Conservation (phyloP, 1,139 yeast genomes). For the Meyerozyma sp. region DNA sequence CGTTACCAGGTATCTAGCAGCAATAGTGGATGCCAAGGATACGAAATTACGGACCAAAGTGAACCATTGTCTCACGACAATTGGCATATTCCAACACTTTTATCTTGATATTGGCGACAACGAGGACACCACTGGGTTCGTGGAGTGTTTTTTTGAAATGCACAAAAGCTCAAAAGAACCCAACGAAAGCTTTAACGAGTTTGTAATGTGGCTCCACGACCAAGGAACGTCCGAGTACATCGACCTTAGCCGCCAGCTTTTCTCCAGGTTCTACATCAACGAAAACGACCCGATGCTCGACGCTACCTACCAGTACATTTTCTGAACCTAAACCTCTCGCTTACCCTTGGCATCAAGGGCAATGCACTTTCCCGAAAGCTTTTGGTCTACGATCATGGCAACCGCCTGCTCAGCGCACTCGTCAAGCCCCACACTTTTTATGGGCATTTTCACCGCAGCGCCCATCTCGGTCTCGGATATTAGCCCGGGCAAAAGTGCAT, state of each 20-base stretch:
- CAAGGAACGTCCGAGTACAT: conserved; percentile 2
- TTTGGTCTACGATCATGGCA: conserved; percentile 23
- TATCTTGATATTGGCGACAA: conserved; percentile 3
- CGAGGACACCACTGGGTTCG: background rate
- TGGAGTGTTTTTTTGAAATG: background rate
- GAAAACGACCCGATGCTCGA: background rate
- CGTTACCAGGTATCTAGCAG: conserved; percentile 10
- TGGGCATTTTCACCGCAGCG: conserved; percentile 18
- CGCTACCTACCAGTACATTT: background rate
- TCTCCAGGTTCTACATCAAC: background rate
- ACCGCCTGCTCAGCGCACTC: conserved; percentile 24
- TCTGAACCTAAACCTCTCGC: background rate
- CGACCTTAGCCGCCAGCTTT: conserved; percentile 7
- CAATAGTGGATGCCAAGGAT: background rate
- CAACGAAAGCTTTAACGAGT: conserved; percentile 12
- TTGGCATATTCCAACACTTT: conserved; percentile 5
- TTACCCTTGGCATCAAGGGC: conserved; percentile 15
- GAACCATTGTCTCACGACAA: conserved; percentile 1
- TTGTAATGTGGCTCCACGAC: conserved; percentile 17
- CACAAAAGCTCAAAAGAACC: background rate
- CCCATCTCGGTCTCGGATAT: conserved; percentile 75
- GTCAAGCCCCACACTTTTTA: conserved; percentile 15
- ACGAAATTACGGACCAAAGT: conserved; percentile 3
- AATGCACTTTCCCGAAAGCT: conserved; percentile 37
- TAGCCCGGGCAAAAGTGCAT: conserved; percentile 69